Percentiles rank a stretch among this genome's conserved stretches.
Conservation (phyloP, 768 basidiomycete species). For the Pulveroboletus sp. region DNA sequence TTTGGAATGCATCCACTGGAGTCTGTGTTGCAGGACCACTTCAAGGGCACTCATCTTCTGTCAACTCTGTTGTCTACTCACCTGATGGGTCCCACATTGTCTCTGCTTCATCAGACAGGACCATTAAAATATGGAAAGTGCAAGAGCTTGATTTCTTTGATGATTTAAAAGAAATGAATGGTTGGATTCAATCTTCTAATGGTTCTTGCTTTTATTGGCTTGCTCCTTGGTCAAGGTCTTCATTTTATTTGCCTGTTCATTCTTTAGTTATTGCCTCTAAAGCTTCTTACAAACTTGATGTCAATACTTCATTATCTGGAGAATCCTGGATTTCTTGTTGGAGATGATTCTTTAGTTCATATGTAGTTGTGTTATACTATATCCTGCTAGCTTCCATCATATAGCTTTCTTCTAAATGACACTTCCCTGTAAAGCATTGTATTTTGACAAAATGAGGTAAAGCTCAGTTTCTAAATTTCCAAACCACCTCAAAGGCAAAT, state of each 20-base stretch:
- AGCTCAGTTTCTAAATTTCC: too few species aligned
- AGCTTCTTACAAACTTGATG: not conserved
- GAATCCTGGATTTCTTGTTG: not conserved
- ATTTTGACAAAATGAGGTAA: too few species aligned
- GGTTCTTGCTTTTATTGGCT: slow-evolving; percentile 2
- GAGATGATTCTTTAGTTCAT: too few species aligned
- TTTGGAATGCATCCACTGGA: not conserved
- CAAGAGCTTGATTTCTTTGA: not conserved
- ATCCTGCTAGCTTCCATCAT: too few species aligned
- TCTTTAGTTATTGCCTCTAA: not conserved
- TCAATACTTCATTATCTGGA: not conserved
- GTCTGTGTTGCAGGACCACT: not conserved
- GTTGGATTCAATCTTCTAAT: slow-evolving; percentile 9
- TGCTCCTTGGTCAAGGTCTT: slow-evolving; percentile 5
- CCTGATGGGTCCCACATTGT: not conserved
- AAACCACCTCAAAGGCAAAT: too few species aligned
- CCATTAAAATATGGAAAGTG: slow-evolving; percentile 3
- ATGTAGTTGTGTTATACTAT: too few species aligned
- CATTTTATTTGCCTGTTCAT: not conserved
- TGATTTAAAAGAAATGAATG: not conserved
- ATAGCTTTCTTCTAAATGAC: too few species aligned
- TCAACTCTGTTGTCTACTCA: slow-evolving; percentile 1
- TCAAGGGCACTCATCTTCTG: not conserved
- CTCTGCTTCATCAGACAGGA: not conserved
- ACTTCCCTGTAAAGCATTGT: too few species aligned